Base-by-base conservation (phyloP, 768 basidiomycete genomes). In the Podaxis sp. region DNA sequence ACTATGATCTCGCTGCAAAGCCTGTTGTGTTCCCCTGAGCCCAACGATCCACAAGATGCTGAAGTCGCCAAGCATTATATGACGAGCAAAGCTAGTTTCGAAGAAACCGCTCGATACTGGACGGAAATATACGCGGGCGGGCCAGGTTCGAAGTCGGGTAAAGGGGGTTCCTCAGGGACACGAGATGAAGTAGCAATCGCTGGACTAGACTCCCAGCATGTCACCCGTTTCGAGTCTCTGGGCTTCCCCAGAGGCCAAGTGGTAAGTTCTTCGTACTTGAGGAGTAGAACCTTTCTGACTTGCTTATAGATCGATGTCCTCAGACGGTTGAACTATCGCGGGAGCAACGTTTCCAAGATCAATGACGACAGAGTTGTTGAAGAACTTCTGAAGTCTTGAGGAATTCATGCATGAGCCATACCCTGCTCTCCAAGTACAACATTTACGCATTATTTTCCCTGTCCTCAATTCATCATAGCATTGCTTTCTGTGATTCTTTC, bases 11-110 rank as follows among this genome's bases (percentile, higher is more conserved):
- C 94, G 2, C 83, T 99, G 13, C 96, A 98, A 73, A 93, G 92
- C 42, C 82, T 98, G 24, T 81, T 99, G 17, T 96, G 95, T 75
- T 91, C 89, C 8, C 96, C 96, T 0, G 95, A 97, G 72, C 96
- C 96, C 7, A 92, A 91, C 66, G 96, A 98, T 71, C 96, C 96
- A 0, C 96, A 98, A 76, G 96, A 99, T 71, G 96, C 96, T 0
- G 95, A 99, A 76, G 96, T 99, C 11, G 96, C 96, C 12, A 98
- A 97, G 73, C 96, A 97, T 71, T 99, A 92, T 69, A 90, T 92
- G 74, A 93, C 95, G 12, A 92, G 90, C 73, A 89, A 89, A 72
- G 77, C 79, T 26, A 88, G 90, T 69, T 99, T 99, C 67, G 92
- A 96, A 63, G 91, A 91, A 42, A 99, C 96, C 3, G 96, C 96